Evolutionary conservation across 2,329 filamentous ascomycete genomes (phyloP).

Genomic region (Curvularia lunata): DNA sequence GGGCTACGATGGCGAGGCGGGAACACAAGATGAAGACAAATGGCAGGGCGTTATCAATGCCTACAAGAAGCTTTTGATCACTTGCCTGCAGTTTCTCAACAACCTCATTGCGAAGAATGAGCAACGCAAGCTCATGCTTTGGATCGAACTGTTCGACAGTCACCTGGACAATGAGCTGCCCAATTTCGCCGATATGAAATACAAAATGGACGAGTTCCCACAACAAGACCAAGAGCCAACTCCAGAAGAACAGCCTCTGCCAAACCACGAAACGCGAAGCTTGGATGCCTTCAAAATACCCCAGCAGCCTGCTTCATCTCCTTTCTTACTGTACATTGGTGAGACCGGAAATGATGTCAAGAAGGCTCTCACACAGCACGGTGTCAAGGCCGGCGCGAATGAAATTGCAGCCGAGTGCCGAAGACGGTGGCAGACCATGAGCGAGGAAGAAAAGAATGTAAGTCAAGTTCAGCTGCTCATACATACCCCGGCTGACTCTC

Average conservation of each 20-base stretch:
- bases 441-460: constrained; percentile 49
- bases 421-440: constrained; percentile 49
- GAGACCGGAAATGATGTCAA: constrained; percentile 50
- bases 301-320: constrained; percentile 49
- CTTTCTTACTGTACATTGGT: constrained; percentile 51
- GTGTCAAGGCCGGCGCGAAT: constrained; percentile 48
- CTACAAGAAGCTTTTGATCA: constrained; percentile 70
- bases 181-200: constrained; percentile 48
- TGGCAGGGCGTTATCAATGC: constrained; percentile 70
- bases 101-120: constrained; percentile 71
- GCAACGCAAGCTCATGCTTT: constrained; percentile 68
- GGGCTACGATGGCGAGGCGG: constrained; percentile 69
- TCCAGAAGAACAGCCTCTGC: constrained; percentile 19
- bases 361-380: constrained; percentile 44
- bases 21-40: constrained; percentile 66
- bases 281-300: constrained; percentile 45
- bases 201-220: constrained; percentile 42
- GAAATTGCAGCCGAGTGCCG: constrained; percentile 52
- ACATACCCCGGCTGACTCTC: constrained; percentile 18
- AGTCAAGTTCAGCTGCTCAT: not conserved
- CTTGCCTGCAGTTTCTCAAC: constrained; percentile 70
- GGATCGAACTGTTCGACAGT: constrained; percentile 69
- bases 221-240: constrained; percentile 29
- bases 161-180: constrained; percentile 52
- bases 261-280: constrained; percentile 30